phyloP scores from a whole-genome alignment of 139 green algal species.

The Coelastrella sp. region DNA sequence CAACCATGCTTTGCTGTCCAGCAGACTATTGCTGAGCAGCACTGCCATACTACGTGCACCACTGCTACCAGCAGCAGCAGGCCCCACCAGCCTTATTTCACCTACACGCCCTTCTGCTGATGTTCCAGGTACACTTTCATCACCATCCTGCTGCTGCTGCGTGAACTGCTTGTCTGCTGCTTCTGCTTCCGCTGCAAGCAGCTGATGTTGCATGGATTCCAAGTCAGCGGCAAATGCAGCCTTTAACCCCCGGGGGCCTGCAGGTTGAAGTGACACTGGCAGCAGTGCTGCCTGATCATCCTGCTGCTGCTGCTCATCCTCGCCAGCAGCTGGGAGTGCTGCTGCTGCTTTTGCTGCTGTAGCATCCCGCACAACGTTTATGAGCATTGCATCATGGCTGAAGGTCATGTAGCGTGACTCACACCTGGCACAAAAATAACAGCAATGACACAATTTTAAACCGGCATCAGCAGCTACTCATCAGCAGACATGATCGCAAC shows the following conservation, averaged over 20 bases:
- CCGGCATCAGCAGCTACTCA: not conserved
- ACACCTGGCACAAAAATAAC: not conserved
- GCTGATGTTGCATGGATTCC: not conserved
- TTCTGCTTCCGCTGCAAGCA: slow-evolving; percentile 6
- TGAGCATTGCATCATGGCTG: slow-evolving; percentile 48
- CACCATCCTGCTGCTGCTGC: not conserved
- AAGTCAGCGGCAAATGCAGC: slow-evolving; percentile 8
- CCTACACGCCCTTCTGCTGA: not conserved
- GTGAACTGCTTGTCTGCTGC: slow-evolving; percentile 9
- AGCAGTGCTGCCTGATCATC: not conserved
- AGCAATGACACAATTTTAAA: not conserved
- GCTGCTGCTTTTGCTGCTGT: slow-evolving; percentile 9
- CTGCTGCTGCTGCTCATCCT: not conserved
- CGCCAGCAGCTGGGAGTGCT: not conserved
- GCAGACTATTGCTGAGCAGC: not conserved
- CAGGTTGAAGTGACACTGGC: not conserved
- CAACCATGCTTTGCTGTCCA: slow-evolving; percentile 32
- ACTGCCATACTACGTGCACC: not conserved
- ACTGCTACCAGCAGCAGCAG: not conserved
- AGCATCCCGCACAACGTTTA: slow-evolving; percentile 42
- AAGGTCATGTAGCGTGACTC: slow-evolving; percentile 45
- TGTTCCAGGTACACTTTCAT: not conserved
- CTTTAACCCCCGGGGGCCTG: not conserved
- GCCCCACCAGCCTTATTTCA: slow-evolving; percentile 9
- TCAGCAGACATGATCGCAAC: not conserved